Conservation (phyloP, 495 filamentous ascomycete species). For the Neurospora pannonica region DNA sequence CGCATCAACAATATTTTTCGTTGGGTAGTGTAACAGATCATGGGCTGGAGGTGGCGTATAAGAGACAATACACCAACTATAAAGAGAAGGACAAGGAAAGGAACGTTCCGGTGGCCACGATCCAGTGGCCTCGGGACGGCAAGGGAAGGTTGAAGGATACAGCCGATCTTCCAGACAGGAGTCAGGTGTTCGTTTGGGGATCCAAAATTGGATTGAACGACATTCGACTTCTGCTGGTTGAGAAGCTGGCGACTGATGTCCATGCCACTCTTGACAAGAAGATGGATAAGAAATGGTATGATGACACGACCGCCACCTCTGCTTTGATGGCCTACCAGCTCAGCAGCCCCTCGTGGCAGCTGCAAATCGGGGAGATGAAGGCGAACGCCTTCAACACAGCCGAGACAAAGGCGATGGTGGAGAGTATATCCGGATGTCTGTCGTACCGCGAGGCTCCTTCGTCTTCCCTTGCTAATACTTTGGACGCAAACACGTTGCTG, state of each 20-base stretch:
- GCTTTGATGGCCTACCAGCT: slow-evolving; percentile 22
- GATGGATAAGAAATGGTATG: background rate
- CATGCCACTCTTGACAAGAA: background rate
- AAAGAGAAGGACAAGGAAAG: background rate
- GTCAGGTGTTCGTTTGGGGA: background rate
- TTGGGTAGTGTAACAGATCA: background rate
- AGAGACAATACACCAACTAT: background rate
- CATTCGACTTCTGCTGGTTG: background rate
- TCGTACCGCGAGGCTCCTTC: background rate
- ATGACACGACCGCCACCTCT: slow-evolving; percentile 7
- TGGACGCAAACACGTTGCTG: background rate
- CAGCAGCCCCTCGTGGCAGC: background rate
- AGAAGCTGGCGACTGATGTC: background rate
- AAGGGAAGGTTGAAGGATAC: background rate
- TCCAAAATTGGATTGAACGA: background rate
- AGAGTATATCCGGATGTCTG: background rate
- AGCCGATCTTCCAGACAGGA: background rate
- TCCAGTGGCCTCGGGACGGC: background rate
- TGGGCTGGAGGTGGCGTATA: background rate
- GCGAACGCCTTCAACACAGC: background rate
- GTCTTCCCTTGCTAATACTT: background rate
- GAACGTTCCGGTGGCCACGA: background rate
- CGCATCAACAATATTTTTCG: slow-evolving; percentile 27
- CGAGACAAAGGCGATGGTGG: background rate
- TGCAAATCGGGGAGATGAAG: background rate